Base-by-base conservation (phyloP, 371 early-diverging fungal genomes). In the Mucor irregularis region DNA sequence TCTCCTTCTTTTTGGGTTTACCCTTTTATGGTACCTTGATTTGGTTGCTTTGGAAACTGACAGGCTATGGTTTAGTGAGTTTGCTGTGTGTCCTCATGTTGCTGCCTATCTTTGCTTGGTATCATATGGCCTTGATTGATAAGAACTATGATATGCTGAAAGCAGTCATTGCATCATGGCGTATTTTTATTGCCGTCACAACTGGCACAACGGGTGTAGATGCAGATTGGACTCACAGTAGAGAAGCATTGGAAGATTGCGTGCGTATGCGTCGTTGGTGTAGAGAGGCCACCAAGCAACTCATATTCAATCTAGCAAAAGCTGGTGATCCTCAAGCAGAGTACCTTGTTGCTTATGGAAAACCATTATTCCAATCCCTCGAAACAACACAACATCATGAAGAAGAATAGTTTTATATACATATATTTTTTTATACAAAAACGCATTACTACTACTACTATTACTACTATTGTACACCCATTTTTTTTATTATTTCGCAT, bases 101-200 rank as follows among this genome's bases (percentile, higher is more conserved):
- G 34, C 62, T 77, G n/a, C 75, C 78, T 8, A 45, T 75, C 21
- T 71, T 80, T 42, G 74, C 71, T 22, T 70, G 73, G 69, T 77
- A 80, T 52, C 81, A 80, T 53, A 75, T 77, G 71, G 66, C 73
- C 0, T 49, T 77, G 33, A 61, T 80, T 5, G 81, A 80, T 53
- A 72, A 69, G 29, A 75, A 78, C 10, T 80, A 80, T 39, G 78
- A 80, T 43, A 68, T 71, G 63, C 26, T 69, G 30, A 77, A 80
- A 38, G 61, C 69, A 19, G 66, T 74, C 5, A 64, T 73, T 39
- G 76, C 78, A 0, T 70, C 78, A 1, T 80, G 78, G 74, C 64
- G 78, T 9, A 73, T 77, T 21, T 77, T 73, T 47, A 56, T 70
- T n/a, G 78, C 81, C 10, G 52, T 74, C n/a, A 46, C 53, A 11